A percentile compares a stretch with the other conserved stretches of the same genome.
Evolutionary conservation across 2,329 filamentous ascomycete species (phyloP).

Genomic region (Chlorencoelia australis): DNA sequence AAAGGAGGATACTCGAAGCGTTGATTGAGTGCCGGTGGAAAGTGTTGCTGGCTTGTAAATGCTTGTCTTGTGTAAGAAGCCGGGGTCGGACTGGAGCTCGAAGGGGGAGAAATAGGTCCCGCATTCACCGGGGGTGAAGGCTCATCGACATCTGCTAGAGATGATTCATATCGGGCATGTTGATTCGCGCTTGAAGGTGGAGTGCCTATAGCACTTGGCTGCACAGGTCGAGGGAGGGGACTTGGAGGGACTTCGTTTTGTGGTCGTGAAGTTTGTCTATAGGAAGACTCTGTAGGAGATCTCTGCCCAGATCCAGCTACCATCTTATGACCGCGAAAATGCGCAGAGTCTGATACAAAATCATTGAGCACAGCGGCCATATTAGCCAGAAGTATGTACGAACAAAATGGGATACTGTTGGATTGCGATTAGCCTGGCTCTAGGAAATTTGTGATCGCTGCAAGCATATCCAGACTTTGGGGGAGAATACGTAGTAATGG

Average conservation of each 20-base stretch:
- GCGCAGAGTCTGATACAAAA: conserved; percentile 61
- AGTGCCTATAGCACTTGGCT: conserved; percentile 12
- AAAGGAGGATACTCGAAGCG: conserved; percentile 4
- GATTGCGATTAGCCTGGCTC: conserved; percentile 15
- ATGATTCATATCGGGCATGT: conserved; percentile 9
- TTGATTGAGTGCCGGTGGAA: conserved; percentile 11
- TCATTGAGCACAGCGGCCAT: conserved; percentile 61
- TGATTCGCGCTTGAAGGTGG: conserved; percentile 17
- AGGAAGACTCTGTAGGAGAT: conserved; percentile 34
- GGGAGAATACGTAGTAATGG: conserved; percentile 3
- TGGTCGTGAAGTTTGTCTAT: conserved; percentile 20
- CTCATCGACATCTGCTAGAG: conserved; percentile 8
- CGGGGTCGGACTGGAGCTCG: conserved; percentile 20
- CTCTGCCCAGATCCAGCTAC: conserved; percentile 42
- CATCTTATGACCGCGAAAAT: conserved; percentile 51
- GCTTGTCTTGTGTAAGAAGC: conserved; percentile 14
- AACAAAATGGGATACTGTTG: conserved; percentile 15
- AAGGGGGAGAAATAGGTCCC: conserved; percentile 21
- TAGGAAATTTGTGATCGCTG: conserved; percentile 2
- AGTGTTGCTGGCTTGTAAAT: conserved; percentile 24
- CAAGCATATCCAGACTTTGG: conserved; percentile 1
- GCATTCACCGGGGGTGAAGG: conserved; percentile 10
- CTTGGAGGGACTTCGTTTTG: conserved; percentile 21
- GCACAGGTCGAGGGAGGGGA: conserved; percentile 18
- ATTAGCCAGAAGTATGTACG: conserved; percentile 24